Conservation (phyloP, 768 basidiomycete genomes). For the Hysterangium stoloniferum region DNA sequence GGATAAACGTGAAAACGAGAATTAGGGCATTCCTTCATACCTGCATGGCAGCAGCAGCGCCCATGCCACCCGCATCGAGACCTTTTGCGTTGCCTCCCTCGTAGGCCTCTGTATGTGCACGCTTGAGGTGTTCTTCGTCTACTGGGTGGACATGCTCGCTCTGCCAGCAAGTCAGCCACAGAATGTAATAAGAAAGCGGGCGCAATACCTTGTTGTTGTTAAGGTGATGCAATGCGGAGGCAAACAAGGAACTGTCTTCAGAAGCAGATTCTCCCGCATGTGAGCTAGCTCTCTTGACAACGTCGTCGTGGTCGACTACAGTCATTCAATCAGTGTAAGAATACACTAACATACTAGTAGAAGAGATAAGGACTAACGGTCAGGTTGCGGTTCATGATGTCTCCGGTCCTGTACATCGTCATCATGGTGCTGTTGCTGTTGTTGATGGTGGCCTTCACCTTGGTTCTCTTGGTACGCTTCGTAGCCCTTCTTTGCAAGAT, state of each 20-base stretch:
- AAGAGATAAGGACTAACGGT: conserved; percentile 6
- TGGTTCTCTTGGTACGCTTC: conserved; percentile 46
- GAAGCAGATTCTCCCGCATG: conserved; percentile 44
- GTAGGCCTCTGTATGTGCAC: conserved; percentile 60
- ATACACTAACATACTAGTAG: conserved; percentile 11
- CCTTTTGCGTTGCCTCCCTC: conserved; percentile 38
- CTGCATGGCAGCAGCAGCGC: conserved; percentile 73
- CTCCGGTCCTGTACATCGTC: conserved; percentile 17
- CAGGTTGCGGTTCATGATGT: conserved; percentile 1
- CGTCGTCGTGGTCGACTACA: conserved; percentile 59
- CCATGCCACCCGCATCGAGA: conserved; percentile 57
- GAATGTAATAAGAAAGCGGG: background rate
- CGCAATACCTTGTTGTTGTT: conserved; percentile 40
- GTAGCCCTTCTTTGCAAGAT: conserved; percentile 61
- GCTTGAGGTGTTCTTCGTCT: conserved; percentile 55
- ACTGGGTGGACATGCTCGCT: conserved; percentile 48
- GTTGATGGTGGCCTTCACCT: conserved; percentile 24
- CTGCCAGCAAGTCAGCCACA: conserved; percentile 24
- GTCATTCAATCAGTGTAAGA: conserved; percentile 14
- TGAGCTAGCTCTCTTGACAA: conserved; percentile 43
- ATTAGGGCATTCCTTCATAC: conserved; percentile 24
- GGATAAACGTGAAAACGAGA: conserved; percentile 3
- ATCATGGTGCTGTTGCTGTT: conserved; percentile 27
- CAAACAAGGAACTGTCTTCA: conserved; percentile 49
- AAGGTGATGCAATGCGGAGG: conserved; percentile 45